Evolutionary conservation across 768 basidiomycete species (phyloP).

Genomic region (Lactifluus hygrophoroides): DNA sequence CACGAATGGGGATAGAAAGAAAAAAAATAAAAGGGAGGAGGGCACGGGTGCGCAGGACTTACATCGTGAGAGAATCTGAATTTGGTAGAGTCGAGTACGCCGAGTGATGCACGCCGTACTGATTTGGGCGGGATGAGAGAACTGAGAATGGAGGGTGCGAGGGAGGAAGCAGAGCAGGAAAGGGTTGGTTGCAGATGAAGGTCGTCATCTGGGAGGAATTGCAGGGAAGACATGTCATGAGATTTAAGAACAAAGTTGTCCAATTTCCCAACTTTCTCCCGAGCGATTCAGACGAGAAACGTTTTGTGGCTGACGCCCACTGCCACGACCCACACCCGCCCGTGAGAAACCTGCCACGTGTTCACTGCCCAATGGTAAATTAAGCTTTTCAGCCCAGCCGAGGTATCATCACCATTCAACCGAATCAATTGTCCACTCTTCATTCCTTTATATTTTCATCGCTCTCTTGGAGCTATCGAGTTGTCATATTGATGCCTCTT

Average conservation of each 20-base stretch:
- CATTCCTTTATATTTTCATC: too few species aligned
- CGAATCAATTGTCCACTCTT: too few species aligned
- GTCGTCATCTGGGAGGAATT: background rate
- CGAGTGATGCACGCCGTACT: constrained; percentile 23
- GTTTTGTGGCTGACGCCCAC: too few species aligned
- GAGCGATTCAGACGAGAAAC: too few species aligned
- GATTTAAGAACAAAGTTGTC: background rate
- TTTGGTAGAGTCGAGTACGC: constrained; percentile 29
- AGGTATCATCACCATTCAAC: too few species aligned
- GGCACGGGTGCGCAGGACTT: constrained; percentile 25
- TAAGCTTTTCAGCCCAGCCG: too few species aligned
- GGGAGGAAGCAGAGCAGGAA: constrained; percentile 18
- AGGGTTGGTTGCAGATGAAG: background rate
- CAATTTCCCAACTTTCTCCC: too few species aligned
- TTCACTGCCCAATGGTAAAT: too few species aligned
- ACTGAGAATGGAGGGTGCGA: constrained; percentile 22
- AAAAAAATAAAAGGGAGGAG: constrained; percentile 20
- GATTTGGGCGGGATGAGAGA: constrained; percentile 12
- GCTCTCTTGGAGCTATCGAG: too few species aligned
- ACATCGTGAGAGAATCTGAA: constrained; percentile 31
- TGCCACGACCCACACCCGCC: too few species aligned
- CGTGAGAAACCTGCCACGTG: too few species aligned
- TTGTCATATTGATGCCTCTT: too few species aligned
- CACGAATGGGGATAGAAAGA: constrained; percentile 22
- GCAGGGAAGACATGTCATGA: background rate